A percentile compares a stretch with the other conserved stretches of the same genome.
phyloP scores from a whole-genome alignment of 345 rosid genomes.

The Eucalyptus marginata region DNA sequence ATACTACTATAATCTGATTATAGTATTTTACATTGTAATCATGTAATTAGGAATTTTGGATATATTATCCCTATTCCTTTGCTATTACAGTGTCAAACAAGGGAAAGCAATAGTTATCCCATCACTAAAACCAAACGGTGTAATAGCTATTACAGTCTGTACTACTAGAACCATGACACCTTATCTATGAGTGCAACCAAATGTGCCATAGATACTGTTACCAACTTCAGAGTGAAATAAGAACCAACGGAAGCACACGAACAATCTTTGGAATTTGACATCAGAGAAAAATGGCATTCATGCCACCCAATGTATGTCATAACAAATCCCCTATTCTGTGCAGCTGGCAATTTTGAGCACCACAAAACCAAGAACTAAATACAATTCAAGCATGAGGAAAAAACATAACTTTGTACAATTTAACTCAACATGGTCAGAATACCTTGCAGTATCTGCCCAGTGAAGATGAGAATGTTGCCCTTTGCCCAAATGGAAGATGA shows the following conservation, averaged over 20 bases:
- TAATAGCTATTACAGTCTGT: not conserved
- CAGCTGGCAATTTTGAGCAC: not conserved
- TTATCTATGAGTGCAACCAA: not conserved
- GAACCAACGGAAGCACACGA: not conserved
- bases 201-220: not conserved
- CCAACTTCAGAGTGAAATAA: not conserved
- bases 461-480: constrained; percentile 83
- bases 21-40: not conserved
- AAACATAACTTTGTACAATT: not conserved
- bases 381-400: not conserved
- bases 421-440: not conserved
- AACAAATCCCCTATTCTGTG: not conserved
- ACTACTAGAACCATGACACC: not conserved
- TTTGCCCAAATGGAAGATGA: constrained; percentile 43
- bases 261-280: not conserved
- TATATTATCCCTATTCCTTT: not conserved
- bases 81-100: not conserved
- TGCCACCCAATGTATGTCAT: not conserved
- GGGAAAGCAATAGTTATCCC: not conserved
- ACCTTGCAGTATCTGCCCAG: constrained; percentile 82
- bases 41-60: not conserved
- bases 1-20: not conserved
- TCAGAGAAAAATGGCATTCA: not conserved
- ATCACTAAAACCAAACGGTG: not conserved
- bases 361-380: not conserved